A percentile compares a stretch with the other conserved stretches of the same genome.
These are phyloP conservation scores for Austroboletus festivus DNA, from an alignment of 768 basidiomycete genomes.

Conservation along the genomic window DNA sequence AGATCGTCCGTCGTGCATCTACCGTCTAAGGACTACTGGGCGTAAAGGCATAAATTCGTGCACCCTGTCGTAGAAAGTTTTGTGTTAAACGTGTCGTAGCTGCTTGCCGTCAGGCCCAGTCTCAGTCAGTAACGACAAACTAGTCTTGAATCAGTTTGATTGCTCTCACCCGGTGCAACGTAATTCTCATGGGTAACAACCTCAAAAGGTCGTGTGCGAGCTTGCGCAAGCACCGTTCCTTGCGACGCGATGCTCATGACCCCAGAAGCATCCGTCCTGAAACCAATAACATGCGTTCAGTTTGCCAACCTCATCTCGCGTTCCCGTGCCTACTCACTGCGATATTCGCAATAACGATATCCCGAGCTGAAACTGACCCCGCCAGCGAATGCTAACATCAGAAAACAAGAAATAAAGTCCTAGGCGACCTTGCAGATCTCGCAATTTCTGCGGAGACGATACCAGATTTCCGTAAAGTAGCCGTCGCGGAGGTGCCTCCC, in stretches of 20 bases:
- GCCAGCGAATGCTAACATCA: conserved; percentile 81
- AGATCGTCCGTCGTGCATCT: conserved; percentile 16
- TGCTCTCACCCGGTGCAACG: conserved; percentile 68
- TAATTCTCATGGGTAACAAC: conserved; percentile 73
- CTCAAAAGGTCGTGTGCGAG: conserved; percentile 74
- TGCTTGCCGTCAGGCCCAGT: conserved; percentile 19
- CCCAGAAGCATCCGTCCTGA: conserved; percentile 50
- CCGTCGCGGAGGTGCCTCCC: conserved; percentile 46
- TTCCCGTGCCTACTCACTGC: conserved; percentile 49
- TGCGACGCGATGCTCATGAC: conserved; percentile 50
- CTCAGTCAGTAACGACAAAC: conserved; percentile 12
- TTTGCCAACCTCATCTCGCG: conserved; percentile 8
- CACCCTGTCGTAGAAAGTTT: conserved; percentile 56
- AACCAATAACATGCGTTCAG: conserved; percentile 12
- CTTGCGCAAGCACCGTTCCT: conserved; percentile 65
- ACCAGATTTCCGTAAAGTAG: conserved; percentile 85
- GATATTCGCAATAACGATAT: conserved; percentile 72
- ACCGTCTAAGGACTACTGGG: conserved; percentile 34
- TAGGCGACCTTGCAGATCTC: conserved; percentile 74
- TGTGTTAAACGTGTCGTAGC: conserved; percentile 53
- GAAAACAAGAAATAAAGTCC: conserved; percentile 91
- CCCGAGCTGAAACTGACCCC: conserved; percentile 72
- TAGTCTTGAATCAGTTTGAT: conserved; percentile 20
- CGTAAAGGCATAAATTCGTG: conserved; percentile 53
- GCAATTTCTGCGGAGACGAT: conserved; percentile 73